Percentiles rank a stretch among this genome's conserved stretches.
phyloP scores from a whole-genome alignment of 306 rosid species.

The Vigna unguiculata region DNA sequence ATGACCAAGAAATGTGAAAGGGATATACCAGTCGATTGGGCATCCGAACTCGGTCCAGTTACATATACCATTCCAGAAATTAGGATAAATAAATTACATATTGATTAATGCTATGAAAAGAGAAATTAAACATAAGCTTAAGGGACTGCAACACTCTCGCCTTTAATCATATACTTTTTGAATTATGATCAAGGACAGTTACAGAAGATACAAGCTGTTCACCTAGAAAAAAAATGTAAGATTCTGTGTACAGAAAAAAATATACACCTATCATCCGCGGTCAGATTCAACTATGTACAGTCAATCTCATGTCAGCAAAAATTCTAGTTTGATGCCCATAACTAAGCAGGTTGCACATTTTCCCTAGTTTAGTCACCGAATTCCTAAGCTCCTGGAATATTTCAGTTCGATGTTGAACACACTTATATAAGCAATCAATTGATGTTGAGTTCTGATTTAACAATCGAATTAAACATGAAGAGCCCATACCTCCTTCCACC shows the following conservation, averaged over 20 bases:
- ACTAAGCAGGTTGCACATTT: not conserved
- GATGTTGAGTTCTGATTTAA: not conserved
- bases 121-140: not conserved
- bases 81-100: not conserved
- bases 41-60: not conserved
- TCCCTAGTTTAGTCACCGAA: slow-evolving; percentile 56
- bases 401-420: slow-evolving; percentile 27
- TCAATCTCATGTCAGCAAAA: slow-evolving; percentile 46
- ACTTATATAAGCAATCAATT: not conserved
- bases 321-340: slow-evolving; percentile 29
- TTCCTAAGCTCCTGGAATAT: slow-evolving; percentile 69
- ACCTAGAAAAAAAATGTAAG: slow-evolving; percentile 28
- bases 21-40: not conserved
- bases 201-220: slow-evolving; percentile 47
- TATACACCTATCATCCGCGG: slow-evolving; percentile 45
- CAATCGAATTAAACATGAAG: slow-evolving; percentile 10
- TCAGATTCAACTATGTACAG: slow-evolving; percentile 46
- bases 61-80: not conserved
- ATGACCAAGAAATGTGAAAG: too few relatives aligned
- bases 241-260: slow-evolving; percentile 49
- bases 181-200: slow-evolving; percentile 48
- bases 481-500: slow-evolving; percentile 63
- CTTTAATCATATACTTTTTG: slow-evolving; percentile 44
- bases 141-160: slow-evolving; percentile 56
- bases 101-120: not conserved